phyloP scores from a whole-genome alignment of 2,329 filamentous ascomycete species.

The Truncatella angustata region DNA sequence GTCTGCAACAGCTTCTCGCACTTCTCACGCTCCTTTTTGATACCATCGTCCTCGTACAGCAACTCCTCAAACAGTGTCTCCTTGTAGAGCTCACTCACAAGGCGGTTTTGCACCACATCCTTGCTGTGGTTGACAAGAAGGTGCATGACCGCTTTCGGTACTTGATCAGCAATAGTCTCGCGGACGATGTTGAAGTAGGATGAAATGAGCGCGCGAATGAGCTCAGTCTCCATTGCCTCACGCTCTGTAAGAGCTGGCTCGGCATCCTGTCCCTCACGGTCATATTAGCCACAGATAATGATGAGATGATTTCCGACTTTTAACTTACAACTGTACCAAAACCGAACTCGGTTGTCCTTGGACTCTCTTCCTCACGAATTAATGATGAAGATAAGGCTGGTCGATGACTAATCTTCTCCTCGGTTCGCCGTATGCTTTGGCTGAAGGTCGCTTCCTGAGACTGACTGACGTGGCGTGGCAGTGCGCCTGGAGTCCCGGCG shows the following conservation, averaged over 20 bases:
- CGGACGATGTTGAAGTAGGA: slow-evolving; percentile 99
- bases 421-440: slow-evolving; percentile 75
- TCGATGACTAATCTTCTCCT: slow-evolving; percentile 55
- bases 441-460: slow-evolving; percentile 77
- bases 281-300: slow-evolving; percentile 16
- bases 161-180: slow-evolving; percentile 97
- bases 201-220: slow-evolving; percentile 93
- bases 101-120: slow-evolving; percentile 93
- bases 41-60: slow-evolving; percentile 93
- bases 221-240: slow-evolving; percentile 94
- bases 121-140: slow-evolving; percentile 97
- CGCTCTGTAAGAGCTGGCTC: slow-evolving; percentile 92
- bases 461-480: slow-evolving; percentile 71
- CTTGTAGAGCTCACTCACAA: slow-evolving; percentile 94
- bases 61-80: slow-evolving; percentile 88
- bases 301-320: neutral
- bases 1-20: slow-evolving; percentile 94
- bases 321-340: slow-evolving; percentile 58
- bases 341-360: slow-evolving; percentile 33
- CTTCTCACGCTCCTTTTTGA: slow-evolving; percentile 97
- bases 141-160: slow-evolving; percentile 98
- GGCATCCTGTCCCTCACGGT: slow-evolving; percentile 52
- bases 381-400: slow-evolving; percentile 34
- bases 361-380: slow-evolving; percentile 34
- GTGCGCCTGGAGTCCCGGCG: slow-evolving; percentile 37